These are phyloP conservation scores for Aspergillus aculeatinus DNA, from an alignment of 2,329 filamentous ascomycete species.

Conservation along the genomic window DNA sequence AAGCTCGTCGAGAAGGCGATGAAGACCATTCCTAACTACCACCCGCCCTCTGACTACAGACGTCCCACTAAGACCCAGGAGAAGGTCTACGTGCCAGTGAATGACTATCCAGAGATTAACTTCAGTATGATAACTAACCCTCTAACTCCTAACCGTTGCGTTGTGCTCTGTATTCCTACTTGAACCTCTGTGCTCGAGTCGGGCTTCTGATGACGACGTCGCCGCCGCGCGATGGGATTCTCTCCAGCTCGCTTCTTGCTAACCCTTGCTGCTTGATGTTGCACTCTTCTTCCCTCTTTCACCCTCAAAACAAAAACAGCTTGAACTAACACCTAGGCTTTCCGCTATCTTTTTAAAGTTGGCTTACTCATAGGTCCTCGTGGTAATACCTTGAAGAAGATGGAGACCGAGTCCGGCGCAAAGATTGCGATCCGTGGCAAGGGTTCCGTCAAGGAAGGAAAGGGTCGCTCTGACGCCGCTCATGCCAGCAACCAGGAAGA, in stretches of 20 bases:
- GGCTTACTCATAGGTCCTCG: conserved; percentile 99
- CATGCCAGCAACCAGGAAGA: conserved; percentile 99
- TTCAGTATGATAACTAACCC: conserved; percentile 99
- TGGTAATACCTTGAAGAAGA: conserved; percentile 99
- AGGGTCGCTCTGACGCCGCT: conserved; percentile 96
- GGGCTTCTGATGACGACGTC: conserved; percentile 37
- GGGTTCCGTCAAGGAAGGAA: conserved; percentile 99
- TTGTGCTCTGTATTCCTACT: conserved; percentile 40
- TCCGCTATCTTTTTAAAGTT: conserved; percentile 75
- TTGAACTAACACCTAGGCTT: conserved; percentile 86
- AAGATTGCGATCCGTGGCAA: conserved; percentile 99
- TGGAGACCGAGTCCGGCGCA: conserved; percentile 94
- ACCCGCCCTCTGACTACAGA: conserved; percentile 96
- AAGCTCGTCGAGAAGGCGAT: conserved; percentile 98
- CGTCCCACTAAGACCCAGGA: conserved; percentile 99
- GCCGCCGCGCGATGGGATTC: conserved; percentile 30
- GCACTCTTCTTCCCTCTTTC: conserved; percentile 26
- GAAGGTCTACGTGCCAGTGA: conserved; percentile 99
- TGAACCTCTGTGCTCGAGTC: conserved; percentile 42
- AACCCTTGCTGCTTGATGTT: conserved; percentile 40
- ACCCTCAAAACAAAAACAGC: conserved; percentile 35
- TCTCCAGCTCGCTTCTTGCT: conserved; percentile 44
- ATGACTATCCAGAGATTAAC: conserved; percentile 99
- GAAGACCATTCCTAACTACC: conserved; percentile 99
- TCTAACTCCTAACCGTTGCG: conserved; percentile 71